Conservation (phyloP, 1,284 basidiomycete genomes). For the Takashimella koratensis region DNA sequence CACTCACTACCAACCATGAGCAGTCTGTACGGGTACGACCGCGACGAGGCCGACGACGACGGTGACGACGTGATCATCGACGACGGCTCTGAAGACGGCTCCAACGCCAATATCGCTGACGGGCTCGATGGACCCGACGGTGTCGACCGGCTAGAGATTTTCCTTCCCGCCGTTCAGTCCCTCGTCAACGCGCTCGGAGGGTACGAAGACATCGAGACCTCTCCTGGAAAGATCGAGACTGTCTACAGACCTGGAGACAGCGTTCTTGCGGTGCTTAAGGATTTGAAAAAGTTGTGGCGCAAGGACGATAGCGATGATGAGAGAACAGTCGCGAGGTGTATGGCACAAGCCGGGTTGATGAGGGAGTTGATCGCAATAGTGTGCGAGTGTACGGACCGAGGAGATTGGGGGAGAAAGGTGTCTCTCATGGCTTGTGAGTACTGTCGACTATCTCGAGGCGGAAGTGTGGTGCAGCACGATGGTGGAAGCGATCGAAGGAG, state of each 20-base stretch:
- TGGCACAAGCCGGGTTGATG: constrained; percentile 76
- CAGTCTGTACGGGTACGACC: too few species aligned
- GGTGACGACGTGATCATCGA: constrained; percentile 1
- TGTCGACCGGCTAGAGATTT: constrained; percentile 37
- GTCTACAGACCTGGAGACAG: constrained; percentile 79
- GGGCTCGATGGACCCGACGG: constrained; percentile 9
- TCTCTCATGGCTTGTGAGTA: constrained; percentile 68
- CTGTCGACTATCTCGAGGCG: neutral
- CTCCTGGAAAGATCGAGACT: constrained; percentile 51
- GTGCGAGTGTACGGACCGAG: constrained; percentile 64
- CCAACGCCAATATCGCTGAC: neutral
- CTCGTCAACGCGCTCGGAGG: constrained; percentile 48
- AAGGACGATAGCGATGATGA: constrained; percentile 94
- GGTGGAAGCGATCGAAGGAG: too few species aligned
- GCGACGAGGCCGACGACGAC: constrained; percentile 1
- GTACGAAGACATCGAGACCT: constrained; percentile 54
- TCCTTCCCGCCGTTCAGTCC: constrained; percentile 44
- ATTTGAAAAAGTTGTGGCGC: constrained; percentile 89
- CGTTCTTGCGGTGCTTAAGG: constrained; percentile 77
- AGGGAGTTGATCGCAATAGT: constrained; percentile 85
- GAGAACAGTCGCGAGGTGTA: constrained; percentile 84
- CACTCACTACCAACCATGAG: too few species aligned
- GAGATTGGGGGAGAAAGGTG: constrained; percentile 61
- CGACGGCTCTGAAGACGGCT: neutral
- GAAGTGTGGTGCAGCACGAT: too few species aligned